Base-by-base conservation (phyloP, 306 rosid genomes). In the Vigna hirtella region DNA sequence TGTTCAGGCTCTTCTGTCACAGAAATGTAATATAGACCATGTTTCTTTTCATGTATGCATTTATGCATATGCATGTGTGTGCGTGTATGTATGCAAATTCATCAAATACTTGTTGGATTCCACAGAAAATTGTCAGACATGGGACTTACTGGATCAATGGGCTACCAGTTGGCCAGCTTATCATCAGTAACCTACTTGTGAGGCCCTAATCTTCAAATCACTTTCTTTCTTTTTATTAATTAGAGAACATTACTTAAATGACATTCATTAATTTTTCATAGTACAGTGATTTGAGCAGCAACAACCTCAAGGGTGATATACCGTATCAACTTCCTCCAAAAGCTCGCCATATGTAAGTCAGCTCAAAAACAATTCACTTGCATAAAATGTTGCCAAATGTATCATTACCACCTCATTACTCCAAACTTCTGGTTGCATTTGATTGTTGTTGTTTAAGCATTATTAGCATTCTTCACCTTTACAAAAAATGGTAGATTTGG, bases 301-400 rank as follows among this genome's bases (percentile, higher is more conserved):
- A 94, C 97, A 88, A 88, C 66, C 86, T 94, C 78, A 79, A 79
- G 45, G 91, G 92, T 51, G 92, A 90, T 15, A 85, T 94, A 77
- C 98, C 97, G 5, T 92, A 92, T 81, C 98, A 94, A 75, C 91
- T 94, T 80, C 98, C 98, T 53, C 98, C 98, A 13, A 94, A 89
- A 45, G 86, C 86, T 48, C 86, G 55, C 61, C 18, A 78, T 82
- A 74, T 92, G 97, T 94, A 90, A 90, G 96, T 79, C 74, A 18
- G 32, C 82, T 14, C 40, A 7, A 14, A 66, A 49, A 61, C n/a
- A 59, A 50, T 28, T 70, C 57, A 20, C 14, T 18, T 38, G 9
- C 10, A 43, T 49, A 10, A 9, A 48, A n/a, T 50, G 24, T 4
- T 59, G 48, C 22, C 36, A 49, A 63, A 72, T 72, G 9, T 22